phyloP scores from a whole-genome alignment of 2,329 filamentous ascomycete genomes.

The Oidium heveae region DNA sequence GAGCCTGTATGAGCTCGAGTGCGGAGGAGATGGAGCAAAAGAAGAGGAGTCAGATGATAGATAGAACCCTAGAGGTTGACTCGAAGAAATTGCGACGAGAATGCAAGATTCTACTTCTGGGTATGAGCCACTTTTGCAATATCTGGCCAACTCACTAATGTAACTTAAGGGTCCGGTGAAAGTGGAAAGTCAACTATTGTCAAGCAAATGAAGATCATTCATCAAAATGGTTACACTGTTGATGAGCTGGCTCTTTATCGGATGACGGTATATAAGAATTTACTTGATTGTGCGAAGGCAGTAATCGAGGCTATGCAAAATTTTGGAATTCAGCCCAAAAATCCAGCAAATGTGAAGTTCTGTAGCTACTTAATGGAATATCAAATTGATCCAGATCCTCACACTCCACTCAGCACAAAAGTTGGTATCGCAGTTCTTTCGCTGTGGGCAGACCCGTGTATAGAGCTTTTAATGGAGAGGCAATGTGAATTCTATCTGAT shows the following conservation, averaged over 20 bases:
- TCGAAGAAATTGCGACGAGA: conserved; percentile 77
- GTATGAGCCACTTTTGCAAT: conserved; percentile 25
- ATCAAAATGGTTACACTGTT: conserved; percentile 87
- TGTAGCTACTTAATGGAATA: conserved; percentile 69
- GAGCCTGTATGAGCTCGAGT: conserved; percentile 73
- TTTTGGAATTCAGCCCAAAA: conserved; percentile 60
- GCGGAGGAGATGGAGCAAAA: conserved; percentile 68
- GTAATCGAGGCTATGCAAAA: conserved; percentile 79
- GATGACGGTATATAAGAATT: conserved; percentile 92
- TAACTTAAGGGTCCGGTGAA: conserved; percentile 60
- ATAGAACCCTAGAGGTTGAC: conserved; percentile 82
- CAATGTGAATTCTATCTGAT: conserved; percentile 97
- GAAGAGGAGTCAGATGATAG: conserved; percentile 90
- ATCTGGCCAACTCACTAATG: conserved; percentile 6
- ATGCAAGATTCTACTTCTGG: conserved; percentile 94
- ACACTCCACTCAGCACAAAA: conserved; percentile 55
- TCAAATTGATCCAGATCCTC: conserved; percentile 71
- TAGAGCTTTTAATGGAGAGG: conserved; percentile 64
- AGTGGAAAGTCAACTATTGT: conserved; percentile 98
- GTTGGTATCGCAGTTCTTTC: conserved; percentile 65
- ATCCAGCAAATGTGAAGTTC: conserved; percentile 44
- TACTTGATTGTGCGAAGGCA: conserved; percentile 88
- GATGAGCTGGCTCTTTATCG: conserved; percentile 89
- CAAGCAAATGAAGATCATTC: conserved; percentile 99
- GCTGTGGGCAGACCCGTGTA: conserved; percentile 74